Evolutionary conservation across 2,329 filamentous ascomycete species (phyloP).

Genomic region (Hysterium pulicare): DNA sequence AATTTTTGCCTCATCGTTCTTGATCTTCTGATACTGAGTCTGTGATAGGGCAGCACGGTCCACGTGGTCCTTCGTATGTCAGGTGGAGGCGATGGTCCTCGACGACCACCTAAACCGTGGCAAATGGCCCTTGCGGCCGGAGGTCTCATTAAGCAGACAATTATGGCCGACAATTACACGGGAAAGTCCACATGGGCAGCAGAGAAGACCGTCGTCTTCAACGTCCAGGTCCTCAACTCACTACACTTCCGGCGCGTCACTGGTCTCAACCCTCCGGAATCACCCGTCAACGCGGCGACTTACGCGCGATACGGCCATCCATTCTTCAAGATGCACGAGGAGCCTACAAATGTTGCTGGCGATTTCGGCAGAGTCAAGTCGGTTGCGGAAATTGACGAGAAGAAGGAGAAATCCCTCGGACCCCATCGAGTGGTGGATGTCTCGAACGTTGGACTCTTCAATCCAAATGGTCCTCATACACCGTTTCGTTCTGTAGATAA

Average conservation of each 20-base stretch:
- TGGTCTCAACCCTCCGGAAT: constrained; percentile 29
- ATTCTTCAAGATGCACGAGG: constrained; percentile 37
- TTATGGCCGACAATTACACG: constrained; percentile 31
- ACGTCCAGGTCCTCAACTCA: constrained; percentile 42
- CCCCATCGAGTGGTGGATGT: neutral
- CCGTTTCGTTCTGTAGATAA: neutral
- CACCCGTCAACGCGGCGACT: constrained; percentile 32
- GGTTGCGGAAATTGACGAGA: constrained; percentile 20
- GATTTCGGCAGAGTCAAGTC: constrained; percentile 25
- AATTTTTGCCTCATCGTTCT: neutral
- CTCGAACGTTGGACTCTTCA: too few species aligned
- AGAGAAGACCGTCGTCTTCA: constrained; percentile 29
- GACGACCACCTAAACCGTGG: neutral
- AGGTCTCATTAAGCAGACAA: constrained; percentile 42
- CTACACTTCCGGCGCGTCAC: constrained; percentile 34
- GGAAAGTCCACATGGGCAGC: constrained; percentile 27
- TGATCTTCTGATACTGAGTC: neutral
- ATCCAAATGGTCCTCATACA: neutral
- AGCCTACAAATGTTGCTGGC: constrained; percentile 24
- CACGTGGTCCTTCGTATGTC: constrained; percentile 17
- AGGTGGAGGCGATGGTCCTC: constrained; percentile 7
- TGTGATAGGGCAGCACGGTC: constrained; percentile 3
- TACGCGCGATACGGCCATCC: constrained; percentile 35
- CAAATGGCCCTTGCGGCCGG: constrained; percentile 41
- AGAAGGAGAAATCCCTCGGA: constrained; percentile 3